These are phyloP conservation scores for Acmispon strigosus DNA, from an alignment of 306 rosid genomes.

Conservation along the genomic window DNA sequence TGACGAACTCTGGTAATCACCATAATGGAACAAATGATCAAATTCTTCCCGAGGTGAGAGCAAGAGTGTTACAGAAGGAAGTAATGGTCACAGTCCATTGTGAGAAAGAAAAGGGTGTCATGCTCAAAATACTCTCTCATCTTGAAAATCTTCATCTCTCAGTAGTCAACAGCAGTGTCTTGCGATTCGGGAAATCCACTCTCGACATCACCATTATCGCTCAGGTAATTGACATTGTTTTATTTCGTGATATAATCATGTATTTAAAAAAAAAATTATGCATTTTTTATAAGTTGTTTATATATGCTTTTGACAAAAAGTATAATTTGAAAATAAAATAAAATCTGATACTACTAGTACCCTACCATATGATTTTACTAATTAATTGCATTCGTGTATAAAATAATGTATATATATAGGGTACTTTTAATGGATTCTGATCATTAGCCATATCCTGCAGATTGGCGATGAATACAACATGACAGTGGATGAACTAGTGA, in stretches of 20 bases:
- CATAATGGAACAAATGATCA: neutral
- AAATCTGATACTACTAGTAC: too few relatives aligned
- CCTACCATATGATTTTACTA: too few relatives aligned
- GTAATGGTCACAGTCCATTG: conserved; percentile 25
- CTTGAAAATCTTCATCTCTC: conserved; percentile 29
- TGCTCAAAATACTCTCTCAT: conserved; percentile 24
- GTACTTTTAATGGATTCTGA: too few relatives aligned
- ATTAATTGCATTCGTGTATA: too few relatives aligned
- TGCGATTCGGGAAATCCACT: conserved; percentile 29
- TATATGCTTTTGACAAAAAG: too few relatives aligned
- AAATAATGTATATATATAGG: too few relatives aligned
- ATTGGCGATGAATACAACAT: conserved; percentile 30
- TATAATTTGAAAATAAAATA: too few relatives aligned
- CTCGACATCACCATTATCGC: conserved; percentile 32
- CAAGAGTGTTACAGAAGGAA: conserved; percentile 16
- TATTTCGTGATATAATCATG: too few relatives aligned
- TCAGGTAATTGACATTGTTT: too few relatives aligned
- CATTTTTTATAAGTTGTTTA: too few relatives aligned
- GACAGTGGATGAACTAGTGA: conserved; percentile 17
- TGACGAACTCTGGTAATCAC: neutral
- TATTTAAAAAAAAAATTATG: too few relatives aligned
- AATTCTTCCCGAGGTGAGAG: conserved; percentile 17
- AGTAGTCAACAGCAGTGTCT: conserved; percentile 19
- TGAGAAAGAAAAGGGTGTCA: conserved; percentile 20
- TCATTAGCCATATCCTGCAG: neutral